phyloP scores from a whole-genome alignment of 371 early-diverging fungal species.

The Rhizopus microsporus region DNA sequence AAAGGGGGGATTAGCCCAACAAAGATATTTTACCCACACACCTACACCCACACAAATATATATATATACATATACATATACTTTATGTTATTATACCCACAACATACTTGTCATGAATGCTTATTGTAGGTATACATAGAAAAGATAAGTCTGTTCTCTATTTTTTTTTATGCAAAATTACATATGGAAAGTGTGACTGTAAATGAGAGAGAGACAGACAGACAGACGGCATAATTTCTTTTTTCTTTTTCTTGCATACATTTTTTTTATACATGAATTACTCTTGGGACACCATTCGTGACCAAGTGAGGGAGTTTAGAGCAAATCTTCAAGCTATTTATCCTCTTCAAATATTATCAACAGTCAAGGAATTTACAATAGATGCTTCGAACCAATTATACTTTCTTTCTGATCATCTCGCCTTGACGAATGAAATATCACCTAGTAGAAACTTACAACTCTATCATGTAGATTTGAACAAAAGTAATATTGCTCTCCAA shows the following conservation, averaged over 20 bases:
- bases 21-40: no score
- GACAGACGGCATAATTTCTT: no score
- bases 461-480: conserved; percentile 27
- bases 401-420: conserved; percentile 59
- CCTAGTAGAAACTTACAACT: conserved; percentile 27
- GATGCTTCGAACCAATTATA: conserved; percentile 52
- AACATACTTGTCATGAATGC: no score
- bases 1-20: no score
- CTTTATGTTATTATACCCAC: no score
- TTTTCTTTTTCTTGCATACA: background rate
- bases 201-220: no score
- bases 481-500: background rate
- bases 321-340: conserved; percentile 38
- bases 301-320: conserved; percentile 59
- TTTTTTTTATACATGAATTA: conserved; percentile 27
- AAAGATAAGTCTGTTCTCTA: no score
- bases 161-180: no score
- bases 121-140: no score
- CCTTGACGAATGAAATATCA: conserved; percentile 9
- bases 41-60: no score
- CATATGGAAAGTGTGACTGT: no score
- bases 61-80: no score
- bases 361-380: conserved; percentile 60
- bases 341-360: conserved; percentile 35
- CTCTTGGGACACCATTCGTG: conserved; percentile 64